phyloP scores from a whole-genome alignment of 345 rosid genomes.

The Noccaea bulbosa region DNA sequence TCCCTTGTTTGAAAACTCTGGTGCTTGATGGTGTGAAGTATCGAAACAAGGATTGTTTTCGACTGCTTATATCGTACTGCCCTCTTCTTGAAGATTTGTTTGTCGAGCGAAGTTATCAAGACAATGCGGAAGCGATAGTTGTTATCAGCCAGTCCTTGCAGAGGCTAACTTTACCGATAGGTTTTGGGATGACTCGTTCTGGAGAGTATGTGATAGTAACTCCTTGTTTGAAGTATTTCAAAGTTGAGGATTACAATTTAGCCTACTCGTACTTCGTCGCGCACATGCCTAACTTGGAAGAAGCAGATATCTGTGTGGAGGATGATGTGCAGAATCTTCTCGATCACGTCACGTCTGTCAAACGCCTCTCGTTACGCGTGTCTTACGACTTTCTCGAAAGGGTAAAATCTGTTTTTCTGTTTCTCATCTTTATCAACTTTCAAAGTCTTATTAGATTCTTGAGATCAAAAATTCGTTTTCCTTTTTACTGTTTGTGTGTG shows the following conservation, averaged over 20 bases:
- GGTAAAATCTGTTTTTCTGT: no score
- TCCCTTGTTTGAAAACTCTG: not conserved
- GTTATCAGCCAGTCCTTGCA: slow-evolving; percentile 1
- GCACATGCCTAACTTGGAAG: not conserved
- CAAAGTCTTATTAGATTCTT: not conserved
- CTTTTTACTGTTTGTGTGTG: slow-evolving; percentile 1
- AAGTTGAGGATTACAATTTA: not conserved
- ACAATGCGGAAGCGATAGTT: not conserved
- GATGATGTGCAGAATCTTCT: not conserved
- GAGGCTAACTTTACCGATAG: not conserved
- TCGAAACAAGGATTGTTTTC: not conserved
- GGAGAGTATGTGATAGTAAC: slow-evolving; percentile 5
- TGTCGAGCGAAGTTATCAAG: not conserved
- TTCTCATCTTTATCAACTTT: not conserved
- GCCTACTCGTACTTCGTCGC: not conserved
- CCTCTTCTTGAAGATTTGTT: slow-evolving; percentile 4
- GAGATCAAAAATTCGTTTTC: not conserved
- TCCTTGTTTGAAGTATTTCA: slow-evolving; percentile 12
- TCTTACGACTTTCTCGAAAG: no score
- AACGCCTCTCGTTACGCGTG: not conserved
- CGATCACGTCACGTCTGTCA: not conserved
- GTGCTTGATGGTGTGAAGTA: not conserved
- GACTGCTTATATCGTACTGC: slow-evolving; percentile 1
- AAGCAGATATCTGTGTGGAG: not conserved
- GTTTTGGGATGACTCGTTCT: not conserved